Conservation (phyloP, 1,284 basidiomycete genomes). For the Thelephora terrestris region DNA sequence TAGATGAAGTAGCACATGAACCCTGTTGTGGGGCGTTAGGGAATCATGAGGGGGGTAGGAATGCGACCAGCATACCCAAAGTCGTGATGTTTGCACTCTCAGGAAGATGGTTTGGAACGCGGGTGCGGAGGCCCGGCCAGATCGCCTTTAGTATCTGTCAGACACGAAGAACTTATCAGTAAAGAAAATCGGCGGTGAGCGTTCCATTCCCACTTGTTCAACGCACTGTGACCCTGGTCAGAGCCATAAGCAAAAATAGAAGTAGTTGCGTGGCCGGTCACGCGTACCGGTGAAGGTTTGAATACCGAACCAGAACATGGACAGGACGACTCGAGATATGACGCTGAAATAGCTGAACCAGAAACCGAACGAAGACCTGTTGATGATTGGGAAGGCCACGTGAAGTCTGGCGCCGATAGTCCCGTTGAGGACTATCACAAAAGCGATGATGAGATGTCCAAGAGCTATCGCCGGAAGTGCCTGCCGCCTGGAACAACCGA, state of each 20-base stretch:
- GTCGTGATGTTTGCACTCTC: conserved; percentile 54
- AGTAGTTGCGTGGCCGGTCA: not conserved
- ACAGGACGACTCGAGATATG: conserved; percentile 60
- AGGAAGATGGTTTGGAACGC: conserved; percentile 54
- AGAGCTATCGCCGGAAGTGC: conserved; percentile 54
- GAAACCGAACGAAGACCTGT: conserved; percentile 71
- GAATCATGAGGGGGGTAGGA: not conserved
- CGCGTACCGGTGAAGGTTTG: conserved; percentile 37
- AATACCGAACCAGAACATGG: conserved; percentile 67
- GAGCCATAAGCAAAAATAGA: not conserved
- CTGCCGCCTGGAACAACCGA: conserved; percentile 33
- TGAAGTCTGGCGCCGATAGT: conserved; percentile 64
- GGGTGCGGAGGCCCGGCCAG: conserved; percentile 55
- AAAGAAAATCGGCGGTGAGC: not conserved
- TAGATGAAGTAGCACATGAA: conserved; percentile 74
- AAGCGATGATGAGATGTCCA: conserved; percentile 47
- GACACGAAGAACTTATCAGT: not conserved
- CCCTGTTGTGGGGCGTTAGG: conserved; percentile 19
- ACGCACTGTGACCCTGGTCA: conserved; percentile 47
- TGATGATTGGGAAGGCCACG: conserved; percentile 62
- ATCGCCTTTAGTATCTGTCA: conserved; percentile 64
- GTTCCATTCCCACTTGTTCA: conserved; percentile 33
- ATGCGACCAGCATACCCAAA: conserved; percentile 29
- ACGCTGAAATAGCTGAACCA: conserved; percentile 74
- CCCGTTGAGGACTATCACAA: conserved; percentile 56